Evolutionary conservation across 345 rosid species (phyloP).

Genomic region (Pelargonium nanum): DNA sequence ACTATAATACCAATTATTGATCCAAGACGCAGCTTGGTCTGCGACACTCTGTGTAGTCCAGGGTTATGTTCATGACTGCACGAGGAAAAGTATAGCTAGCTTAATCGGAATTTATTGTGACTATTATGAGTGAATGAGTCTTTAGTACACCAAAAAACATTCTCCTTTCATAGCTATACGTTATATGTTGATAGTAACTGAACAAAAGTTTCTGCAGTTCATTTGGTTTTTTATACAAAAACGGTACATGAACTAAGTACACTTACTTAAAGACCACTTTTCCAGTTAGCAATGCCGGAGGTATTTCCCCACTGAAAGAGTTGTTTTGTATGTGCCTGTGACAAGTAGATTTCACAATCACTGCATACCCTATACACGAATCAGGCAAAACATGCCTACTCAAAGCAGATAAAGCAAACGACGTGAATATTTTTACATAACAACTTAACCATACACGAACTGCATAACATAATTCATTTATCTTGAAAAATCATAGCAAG

Average conservation of each 20-base stretch:
- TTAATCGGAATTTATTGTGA: too few species aligned
- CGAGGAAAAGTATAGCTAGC: constrained; percentile 10
- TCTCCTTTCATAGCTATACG: too few species aligned
- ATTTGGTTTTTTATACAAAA: too few species aligned
- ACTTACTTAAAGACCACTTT: constrained; percentile 66
- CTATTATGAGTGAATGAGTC: too few species aligned
- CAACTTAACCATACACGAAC: not conserved
- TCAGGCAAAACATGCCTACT: too few species aligned
- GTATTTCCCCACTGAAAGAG: constrained; percentile 66
- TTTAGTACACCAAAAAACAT: too few species aligned
- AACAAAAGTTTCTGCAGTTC: too few species aligned
- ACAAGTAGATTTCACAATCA: constrained; percentile 10
- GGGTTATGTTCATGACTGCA: constrained; percentile 58
- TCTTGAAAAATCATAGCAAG: not conserved
- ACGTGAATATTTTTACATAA: not conserved
- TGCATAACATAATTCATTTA: not conserved
- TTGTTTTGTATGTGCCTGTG: constrained; percentile 80
- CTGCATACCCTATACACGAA: not conserved
- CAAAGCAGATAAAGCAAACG: not conserved
- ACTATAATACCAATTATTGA: constrained; percentile 53
- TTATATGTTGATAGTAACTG: too few species aligned
- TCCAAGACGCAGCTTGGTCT: constrained; percentile 29
- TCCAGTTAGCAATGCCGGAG: constrained; percentile 38
- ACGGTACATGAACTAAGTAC: constrained; percentile 10
- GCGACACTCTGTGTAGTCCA: constrained; percentile 39